Percentiles rank a stretch among this genome's conserved stretches.
Evolutionary conservation across 2,329 filamentous ascomycete species (phyloP).

Genomic region (Tolypocladium nubicola): DNA sequence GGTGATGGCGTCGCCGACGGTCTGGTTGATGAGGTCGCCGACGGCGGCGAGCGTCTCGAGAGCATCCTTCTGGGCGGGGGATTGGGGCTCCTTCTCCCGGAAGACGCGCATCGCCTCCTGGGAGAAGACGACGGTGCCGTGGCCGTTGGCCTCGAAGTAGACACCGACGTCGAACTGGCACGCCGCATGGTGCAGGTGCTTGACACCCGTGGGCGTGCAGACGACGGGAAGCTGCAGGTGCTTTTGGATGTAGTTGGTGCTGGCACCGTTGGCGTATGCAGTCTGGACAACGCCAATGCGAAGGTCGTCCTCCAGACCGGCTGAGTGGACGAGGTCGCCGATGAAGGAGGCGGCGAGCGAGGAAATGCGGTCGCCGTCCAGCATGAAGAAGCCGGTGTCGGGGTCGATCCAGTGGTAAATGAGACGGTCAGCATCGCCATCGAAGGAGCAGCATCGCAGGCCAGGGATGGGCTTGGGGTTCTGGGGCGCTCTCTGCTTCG

Average conservation of each 20-base stretch:
- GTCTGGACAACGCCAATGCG: conserved; percentile 95
- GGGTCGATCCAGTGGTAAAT: conserved; percentile 90
- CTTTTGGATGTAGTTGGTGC: conserved; percentile 84
- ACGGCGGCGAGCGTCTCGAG: conserved; percentile 76
- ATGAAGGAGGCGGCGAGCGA: conserved; percentile 92
- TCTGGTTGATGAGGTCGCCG: conserved; percentile 93
- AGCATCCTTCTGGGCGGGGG: conserved; percentile 82
- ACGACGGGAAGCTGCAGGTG: conserved; percentile 81
- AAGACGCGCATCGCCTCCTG: conserved; percentile 72
- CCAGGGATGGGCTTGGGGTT: conserved; percentile 66
- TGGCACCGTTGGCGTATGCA: conserved; percentile 93
- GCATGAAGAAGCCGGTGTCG: conserved; percentile 75
- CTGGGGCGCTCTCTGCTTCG: conserved; percentile 81
- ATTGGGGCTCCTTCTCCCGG: conserved; percentile 70
- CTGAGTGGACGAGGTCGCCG: conserved; percentile 71
- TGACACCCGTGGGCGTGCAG: conserved; percentile 91
- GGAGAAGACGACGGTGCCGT: conserved; percentile 93
- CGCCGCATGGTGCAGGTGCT: conserved; percentile 95
- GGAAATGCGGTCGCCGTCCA: conserved; percentile 94
- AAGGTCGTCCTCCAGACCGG: conserved; percentile 68
- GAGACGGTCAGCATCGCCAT: conserved; percentile 90
- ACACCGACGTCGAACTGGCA: conserved; percentile 90
- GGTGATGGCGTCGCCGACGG: conserved; percentile 89
- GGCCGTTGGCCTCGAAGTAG: conserved; percentile 97
- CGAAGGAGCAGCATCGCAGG: conserved; percentile 79